Base-by-base conservation (phyloP, 2,329 filamentous ascomycete species). In the Aspergillus persii region DNA sequence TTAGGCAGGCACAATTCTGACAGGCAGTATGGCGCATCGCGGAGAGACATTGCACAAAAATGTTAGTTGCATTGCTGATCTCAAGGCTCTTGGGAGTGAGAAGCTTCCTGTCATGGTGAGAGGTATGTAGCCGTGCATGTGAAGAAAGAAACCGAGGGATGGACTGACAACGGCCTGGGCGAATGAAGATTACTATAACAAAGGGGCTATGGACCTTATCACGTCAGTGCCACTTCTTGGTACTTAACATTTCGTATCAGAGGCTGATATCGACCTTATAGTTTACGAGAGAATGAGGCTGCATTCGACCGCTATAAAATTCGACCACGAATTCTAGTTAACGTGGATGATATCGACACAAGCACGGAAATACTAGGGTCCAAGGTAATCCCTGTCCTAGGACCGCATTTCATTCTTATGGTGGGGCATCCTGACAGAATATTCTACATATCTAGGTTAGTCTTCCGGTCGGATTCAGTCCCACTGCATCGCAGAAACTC, bases 401-500 rank as follows among this genome's bases (percentile, higher is more conserved):
- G 5, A 12, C 9, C 9, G 8, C 6, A 5, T 18, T n/a, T n/a
- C 9, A 8, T 26, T 39, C 11, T 39, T 12, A n/a, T 12, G 15
- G 5, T 12, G 2, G 11, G 1, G 36, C 3, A 39, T 39, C 4
- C 12, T 12, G 12, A 12, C 12, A 11, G 12, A 12, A 12, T 12
- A n/a, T 39, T 12, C 5, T 15, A 39, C 36, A 2, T 12, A 2
- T 39, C 12, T 47, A 65, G 66, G 76, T 81, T 53, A 67, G 76
- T 1, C 75, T 86, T 2, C 84, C 84, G 0, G 71, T 87, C 2
- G 82, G 81, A 9, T 80, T 86, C 44, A 78, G 79, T 3, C 84
- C 83, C 0, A 78, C 83, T 0, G 84, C 81, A 2, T 80, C 83
- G 68, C 83, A 85, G 60, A 74, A 76, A 36, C 72, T 84, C 9